phyloP scores from a whole-genome alignment of 305 asterid species.

The Fraxinus nigra region DNA sequence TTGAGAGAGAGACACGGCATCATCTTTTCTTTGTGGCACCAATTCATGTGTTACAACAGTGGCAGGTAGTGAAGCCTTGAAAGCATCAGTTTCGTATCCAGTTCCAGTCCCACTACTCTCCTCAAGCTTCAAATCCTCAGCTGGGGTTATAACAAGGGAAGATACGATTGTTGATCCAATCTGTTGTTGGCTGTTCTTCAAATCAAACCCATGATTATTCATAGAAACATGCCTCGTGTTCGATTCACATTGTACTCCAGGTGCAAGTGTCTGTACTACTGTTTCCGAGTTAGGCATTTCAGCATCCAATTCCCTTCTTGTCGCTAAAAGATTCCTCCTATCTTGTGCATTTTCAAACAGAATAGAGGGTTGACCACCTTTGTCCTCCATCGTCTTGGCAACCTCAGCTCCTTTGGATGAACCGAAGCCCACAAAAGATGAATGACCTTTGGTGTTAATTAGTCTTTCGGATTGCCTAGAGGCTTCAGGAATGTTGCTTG shows the following conservation, averaged over 20 bases:
- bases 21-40: constrained; percentile 50
- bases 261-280: constrained; percentile 48
- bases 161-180: constrained; percentile 33
- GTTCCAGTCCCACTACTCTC: constrained; percentile 38
- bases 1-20: constrained; percentile 37
- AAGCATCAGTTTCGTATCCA: constrained; percentile 40
- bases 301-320: constrained; percentile 49
- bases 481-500: constrained; percentile 47
- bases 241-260: constrained; percentile 48
- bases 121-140: constrained; percentile 51
- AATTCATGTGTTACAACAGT: constrained; percentile 41
- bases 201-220: constrained; percentile 45
- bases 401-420: constrained; percentile 50
- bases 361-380: constrained; percentile 36
- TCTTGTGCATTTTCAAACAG: constrained; percentile 56
- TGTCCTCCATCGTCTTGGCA: constrained; percentile 43
- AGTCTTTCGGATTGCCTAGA: constrained; percentile 51
- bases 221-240: constrained; percentile 38
- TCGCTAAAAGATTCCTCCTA: constrained; percentile 40
- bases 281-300: constrained; percentile 50
- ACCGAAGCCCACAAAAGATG: constrained; percentile 39
- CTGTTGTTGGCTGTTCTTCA: constrained; percentile 42
- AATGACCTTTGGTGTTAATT: constrained; percentile 44
- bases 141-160: constrained; percentile 43
- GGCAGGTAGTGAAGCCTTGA: constrained; percentile 42